Evolutionary conservation across 1,284 basidiomycete species (phyloP).

Genomic region (Malassezia vespertilionis): DNA sequence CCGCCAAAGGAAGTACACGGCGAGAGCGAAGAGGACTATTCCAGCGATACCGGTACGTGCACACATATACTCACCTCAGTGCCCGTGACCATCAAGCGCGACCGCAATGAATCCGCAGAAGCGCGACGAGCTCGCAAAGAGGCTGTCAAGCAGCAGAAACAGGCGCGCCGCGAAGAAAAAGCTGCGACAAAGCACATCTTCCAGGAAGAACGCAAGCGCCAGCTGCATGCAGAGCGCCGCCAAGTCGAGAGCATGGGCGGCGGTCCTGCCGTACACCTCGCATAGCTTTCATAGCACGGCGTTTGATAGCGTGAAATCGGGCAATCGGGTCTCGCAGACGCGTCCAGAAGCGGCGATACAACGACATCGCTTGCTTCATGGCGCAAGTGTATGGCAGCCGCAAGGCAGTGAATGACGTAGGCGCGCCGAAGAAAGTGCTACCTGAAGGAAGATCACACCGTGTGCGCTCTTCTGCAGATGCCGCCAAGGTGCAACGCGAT

Average conservation of each 20-base stretch:
- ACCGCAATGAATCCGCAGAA: slow-evolving; percentile 60
- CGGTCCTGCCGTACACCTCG: slow-evolving; percentile 21
- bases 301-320: too few relatives aligned
- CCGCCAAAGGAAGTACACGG: slow-evolving; percentile 5
- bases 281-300: slow-evolving; percentile 3
- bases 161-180: slow-evolving; percentile 29
- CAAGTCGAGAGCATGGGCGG: slow-evolving; percentile 27
- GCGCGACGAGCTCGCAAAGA: slow-evolving; percentile 78
- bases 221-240: slow-evolving; percentile 24
- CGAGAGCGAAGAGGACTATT: neutral
- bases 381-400: too few relatives aligned
- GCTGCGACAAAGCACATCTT: slow-evolving; percentile 31
- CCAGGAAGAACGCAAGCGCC: slow-evolving; percentile 30
- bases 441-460: too few relatives aligned
- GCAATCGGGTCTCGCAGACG: too few relatives aligned
- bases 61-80: neutral
- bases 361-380: too few relatives aligned
- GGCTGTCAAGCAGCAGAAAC: slow-evolving; percentile 60
- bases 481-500: too few relatives aligned
- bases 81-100: slow-evolving; percentile 13
- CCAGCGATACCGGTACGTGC: too few relatives aligned
- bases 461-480: neutral
- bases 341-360: too few relatives aligned
- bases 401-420: too few relatives aligned
- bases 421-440: too few relatives aligned